Conservation (phyloP, 306 rosid genomes). For the Phaseolus lunatus region DNA sequence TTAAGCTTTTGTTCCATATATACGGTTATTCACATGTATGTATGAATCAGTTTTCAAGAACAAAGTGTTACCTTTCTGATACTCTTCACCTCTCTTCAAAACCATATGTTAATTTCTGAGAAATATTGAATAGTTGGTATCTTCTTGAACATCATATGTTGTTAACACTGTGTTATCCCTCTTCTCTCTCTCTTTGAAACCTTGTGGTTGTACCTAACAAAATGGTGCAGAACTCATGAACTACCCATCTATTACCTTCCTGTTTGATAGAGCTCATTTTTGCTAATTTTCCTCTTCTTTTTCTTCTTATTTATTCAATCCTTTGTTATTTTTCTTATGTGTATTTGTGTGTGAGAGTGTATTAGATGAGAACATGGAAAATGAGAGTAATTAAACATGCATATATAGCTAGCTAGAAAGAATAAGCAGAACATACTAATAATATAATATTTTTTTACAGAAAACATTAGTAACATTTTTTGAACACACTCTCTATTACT, state of each 20-base stretch:
- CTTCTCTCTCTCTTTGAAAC: background rate
- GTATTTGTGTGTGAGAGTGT: background rate
- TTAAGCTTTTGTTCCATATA: background rate
- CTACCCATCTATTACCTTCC: background rate
- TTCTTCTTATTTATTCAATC: background rate
- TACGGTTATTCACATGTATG: background rate
- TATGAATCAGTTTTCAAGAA: constrained; percentile 12
- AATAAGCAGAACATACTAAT: too few relatives aligned
- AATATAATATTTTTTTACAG: too few relatives aligned
- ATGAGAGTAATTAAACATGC: background rate
- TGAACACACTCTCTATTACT: too few relatives aligned
- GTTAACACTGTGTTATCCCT: background rate
- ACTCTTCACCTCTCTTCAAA: background rate
- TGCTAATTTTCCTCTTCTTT: background rate
- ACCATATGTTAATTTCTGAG: background rate
- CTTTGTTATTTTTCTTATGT: background rate
- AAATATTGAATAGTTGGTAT: background rate
- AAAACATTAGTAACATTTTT: too few relatives aligned
- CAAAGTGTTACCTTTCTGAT: background rate
- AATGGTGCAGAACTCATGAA: constrained; percentile 46
- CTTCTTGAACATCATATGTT: background rate
- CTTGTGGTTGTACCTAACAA: constrained; percentile 42
- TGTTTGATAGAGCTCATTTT: background rate
- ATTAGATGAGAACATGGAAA: background rate
- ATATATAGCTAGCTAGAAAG: background rate